phyloP scores from a whole-genome alignment of 2,329 filamentous ascomycete species.

The Sarocladium strictum region DNA sequence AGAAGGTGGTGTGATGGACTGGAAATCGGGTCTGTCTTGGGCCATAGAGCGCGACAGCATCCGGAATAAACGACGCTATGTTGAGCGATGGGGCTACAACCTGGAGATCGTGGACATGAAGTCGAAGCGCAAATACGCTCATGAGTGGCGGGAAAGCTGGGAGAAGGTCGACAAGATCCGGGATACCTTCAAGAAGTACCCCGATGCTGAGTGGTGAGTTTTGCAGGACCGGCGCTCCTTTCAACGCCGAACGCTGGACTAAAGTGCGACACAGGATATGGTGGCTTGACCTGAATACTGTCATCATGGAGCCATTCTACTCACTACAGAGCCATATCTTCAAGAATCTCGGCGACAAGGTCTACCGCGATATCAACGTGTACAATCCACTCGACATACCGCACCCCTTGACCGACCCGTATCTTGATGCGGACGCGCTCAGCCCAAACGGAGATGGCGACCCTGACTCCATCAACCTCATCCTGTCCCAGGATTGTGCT shows the following conservation, averaged over 20 bases:
- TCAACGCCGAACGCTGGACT: no score
- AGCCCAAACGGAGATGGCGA: slow-evolving; percentile 74
- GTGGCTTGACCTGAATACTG: slow-evolving; percentile 98
- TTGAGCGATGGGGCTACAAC: slow-evolving; percentile 84
- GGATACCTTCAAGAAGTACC: slow-evolving; percentile 85
- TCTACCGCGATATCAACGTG: slow-evolving; percentile 92
- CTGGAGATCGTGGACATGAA: slow-evolving; percentile 97
- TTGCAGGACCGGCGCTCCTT: no score
- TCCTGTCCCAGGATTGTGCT: slow-evolving; percentile 88
- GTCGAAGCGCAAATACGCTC: slow-evolving; percentile 96
- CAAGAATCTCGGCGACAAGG: slow-evolving; percentile 64
- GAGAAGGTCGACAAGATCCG: slow-evolving; percentile 96
- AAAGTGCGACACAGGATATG: no score
- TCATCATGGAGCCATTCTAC: slow-evolving; percentile 92
- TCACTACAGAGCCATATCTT: slow-evolving; percentile 90
- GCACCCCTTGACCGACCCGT: slow-evolving; percentile 69
- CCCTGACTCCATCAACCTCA: slow-evolving; percentile 72
- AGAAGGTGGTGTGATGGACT: slow-evolving; percentile 97
- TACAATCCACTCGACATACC: slow-evolving; percentile 94
- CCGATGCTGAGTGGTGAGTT: slow-evolving; percentile 93
- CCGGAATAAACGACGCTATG: slow-evolving; percentile 89
- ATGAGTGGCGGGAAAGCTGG: slow-evolving; percentile 99
- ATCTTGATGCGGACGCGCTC: slow-evolving; percentile 68
- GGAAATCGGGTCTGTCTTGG: slow-evolving; percentile 97
- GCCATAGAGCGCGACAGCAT: slow-evolving; percentile 95